These are phyloP conservation scores for Pseudogymnoascus sp. DNA, from an alignment of 2,329 filamentous ascomycete species.

Conservation along the genomic window DNA sequence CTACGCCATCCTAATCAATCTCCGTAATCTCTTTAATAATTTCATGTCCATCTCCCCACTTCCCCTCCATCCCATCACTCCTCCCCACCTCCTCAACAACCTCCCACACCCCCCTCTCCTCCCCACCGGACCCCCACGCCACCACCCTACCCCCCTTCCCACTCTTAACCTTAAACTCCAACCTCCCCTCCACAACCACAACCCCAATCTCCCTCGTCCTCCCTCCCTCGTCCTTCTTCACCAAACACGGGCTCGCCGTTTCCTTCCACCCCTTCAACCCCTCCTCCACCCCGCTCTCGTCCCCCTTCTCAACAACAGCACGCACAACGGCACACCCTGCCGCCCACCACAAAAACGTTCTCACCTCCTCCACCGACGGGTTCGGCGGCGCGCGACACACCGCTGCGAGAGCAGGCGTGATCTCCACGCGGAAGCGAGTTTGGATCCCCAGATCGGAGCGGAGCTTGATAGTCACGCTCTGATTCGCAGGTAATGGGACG, in stretches of 20 bases:
- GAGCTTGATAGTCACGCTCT: conserved; percentile 31
- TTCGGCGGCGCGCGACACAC: background rate
- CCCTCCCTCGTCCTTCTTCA: background rate
- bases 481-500: conserved; percentile 28
- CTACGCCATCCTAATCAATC: background rate
- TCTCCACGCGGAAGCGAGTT: background rate
- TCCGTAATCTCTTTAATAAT: background rate
- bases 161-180: conserved; percentile 21
- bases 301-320: background rate
- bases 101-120: conserved; percentile 18
- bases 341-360: background rate
- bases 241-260: background rate
- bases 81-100: conserved; percentile 19
- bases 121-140: conserved; percentile 15
- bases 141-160: conserved; percentile 12
- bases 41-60: background rate
- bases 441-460: conserved; percentile 16
- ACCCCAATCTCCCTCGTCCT: conserved; percentile 7
- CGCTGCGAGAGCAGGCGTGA: background rate
- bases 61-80: conserved; percentile 9
- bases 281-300: background rate
- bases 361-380: background rate
- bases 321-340: background rate
- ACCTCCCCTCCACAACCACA: conserved; percentile 10
- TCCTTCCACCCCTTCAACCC: conserved; percentile 9